These are phyloP conservation scores for Parathielavia appendiculata DNA, from an alignment of 495 filamentous ascomycete species.

Conservation along the genomic window DNA sequence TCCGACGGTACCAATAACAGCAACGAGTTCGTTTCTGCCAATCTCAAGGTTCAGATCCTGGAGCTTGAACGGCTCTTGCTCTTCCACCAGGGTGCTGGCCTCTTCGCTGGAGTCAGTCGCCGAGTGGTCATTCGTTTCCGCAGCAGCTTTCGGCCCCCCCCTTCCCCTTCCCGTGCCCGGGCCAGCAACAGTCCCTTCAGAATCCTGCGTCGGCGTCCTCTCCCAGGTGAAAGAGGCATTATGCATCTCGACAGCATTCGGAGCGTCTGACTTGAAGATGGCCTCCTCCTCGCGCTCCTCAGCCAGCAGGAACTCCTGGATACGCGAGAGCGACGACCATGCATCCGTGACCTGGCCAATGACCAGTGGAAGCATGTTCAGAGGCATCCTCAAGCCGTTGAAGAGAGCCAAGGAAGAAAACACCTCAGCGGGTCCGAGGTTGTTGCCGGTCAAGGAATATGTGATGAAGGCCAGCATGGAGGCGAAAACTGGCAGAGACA, in stretches of 20 bases:
- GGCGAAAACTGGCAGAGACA: slow-evolving; percentile 80
- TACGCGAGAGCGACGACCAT: slow-evolving; percentile 72
- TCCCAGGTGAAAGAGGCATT: slow-evolving; percentile 92
- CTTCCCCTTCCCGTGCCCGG: slow-evolving; percentile 31
- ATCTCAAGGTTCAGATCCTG: slow-evolving; percentile 68
- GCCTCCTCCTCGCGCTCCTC: slow-evolving; percentile 81
- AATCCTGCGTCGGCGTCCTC: slow-evolving; percentile 59
- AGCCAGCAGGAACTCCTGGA: slow-evolving; percentile 79
- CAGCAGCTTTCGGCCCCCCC: slow-evolving; percentile 42
- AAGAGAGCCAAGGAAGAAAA: slow-evolving; percentile 94
- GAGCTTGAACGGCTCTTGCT: slow-evolving; percentile 73
- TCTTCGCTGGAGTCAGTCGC: slow-evolving; percentile 39
- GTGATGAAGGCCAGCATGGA: slow-evolving; percentile 96
- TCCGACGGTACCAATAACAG: slow-evolving; percentile 86
- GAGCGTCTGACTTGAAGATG: slow-evolving; percentile 53
- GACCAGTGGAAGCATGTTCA: slow-evolving; percentile 83
- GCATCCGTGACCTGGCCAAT: slow-evolving; percentile 88
- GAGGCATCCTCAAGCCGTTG: slow-evolving; percentile 81
- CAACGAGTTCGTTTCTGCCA: slow-evolving; percentile 76
- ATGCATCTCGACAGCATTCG: slow-evolving; percentile 66
- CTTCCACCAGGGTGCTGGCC: slow-evolving; percentile 50
- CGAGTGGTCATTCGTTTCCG: slow-evolving; percentile 24
- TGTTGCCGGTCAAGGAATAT: slow-evolving; percentile 70
- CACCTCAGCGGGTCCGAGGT: slow-evolving; percentile 65
- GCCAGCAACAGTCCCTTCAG: slow-evolving; percentile 38